Base-by-base conservation (phyloP, 345 rosid genomes). In the Laguncularia racemosa region DNA sequence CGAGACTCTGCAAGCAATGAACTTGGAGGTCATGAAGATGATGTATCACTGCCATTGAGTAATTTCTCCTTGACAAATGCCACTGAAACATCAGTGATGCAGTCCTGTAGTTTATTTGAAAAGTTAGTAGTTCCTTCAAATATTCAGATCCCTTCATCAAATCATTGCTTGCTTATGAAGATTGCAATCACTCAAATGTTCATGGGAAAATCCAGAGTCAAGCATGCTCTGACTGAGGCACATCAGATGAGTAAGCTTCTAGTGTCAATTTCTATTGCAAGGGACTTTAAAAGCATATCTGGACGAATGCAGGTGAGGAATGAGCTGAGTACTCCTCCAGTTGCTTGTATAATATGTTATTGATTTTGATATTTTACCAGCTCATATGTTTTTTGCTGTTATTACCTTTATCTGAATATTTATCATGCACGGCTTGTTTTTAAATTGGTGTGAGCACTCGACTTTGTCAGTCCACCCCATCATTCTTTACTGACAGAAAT, bases 251-350 rank as follows among this genome's bases (percentile, higher is more conserved):
- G 64, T 57, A 78, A 81, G 73, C 82, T 92, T 63, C 65, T 75
- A 54, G 67, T 85, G 45, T 74, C 81, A 38, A 73, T 86, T 64
- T 80, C 83, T 21, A 61, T 86, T 58, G 95, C 78, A 58, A 70
- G 76, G 68, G 69, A 74, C 40, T 77, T 74, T 61, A 85, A 80
- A 60, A 67, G 63, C 48, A 48, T 89, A 45, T 70, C 77, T 58
- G 78, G 86, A 78, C 60, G 40, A 44, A 74, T 78, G 40, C 81
- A 88, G 96, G 98, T 92, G 66, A 70, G 19, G 44, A 67, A 58
- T 53, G 58, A 52, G 40, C 21, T 46, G 69, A 60, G 44, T 58
- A 18, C 20, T 55, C 14, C 46, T 63, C 20, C 18, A 16, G 7
- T 10, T 50, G 21, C 21, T 14, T 19, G 14, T 50, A 51, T 19